phyloP scores from a whole-genome alignment of 306 rosid genomes.

The Rosa multiflora region DNA sequence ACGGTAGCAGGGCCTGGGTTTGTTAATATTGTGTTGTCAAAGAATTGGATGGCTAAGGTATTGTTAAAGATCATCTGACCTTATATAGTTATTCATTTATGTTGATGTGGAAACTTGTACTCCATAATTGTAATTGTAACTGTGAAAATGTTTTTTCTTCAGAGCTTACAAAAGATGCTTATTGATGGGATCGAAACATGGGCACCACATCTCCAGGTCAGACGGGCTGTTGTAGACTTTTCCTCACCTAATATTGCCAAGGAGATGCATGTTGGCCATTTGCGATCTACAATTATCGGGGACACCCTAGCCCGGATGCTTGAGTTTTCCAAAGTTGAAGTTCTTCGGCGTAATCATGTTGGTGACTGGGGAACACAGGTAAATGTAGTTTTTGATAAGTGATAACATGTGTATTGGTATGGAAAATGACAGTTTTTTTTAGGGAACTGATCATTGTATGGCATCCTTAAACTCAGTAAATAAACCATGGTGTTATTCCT shows the following conservation, averaged over 20 bases:
- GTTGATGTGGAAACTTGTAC: background rate
- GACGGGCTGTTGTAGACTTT: constrained; percentile 82
- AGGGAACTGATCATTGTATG: background rate
- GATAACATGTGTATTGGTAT: background rate
- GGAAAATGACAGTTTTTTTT: background rate
- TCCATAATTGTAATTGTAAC: background rate
- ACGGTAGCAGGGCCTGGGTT: constrained; percentile 53
- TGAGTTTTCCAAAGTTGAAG: constrained; percentile 77
- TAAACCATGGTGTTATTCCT: background rate
- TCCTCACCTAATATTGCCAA: constrained; percentile 95
- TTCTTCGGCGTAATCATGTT: constrained; percentile 85
- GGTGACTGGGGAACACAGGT: constrained; percentile 99
- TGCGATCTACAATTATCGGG: constrained; percentile 93
- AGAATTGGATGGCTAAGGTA: constrained; percentile 83
- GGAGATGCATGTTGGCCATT: constrained; percentile 99
- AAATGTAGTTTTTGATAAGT: constrained; percentile 20
- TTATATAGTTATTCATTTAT: background rate
- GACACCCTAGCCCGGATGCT: constrained; percentile 87
- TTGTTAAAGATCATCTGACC: background rate
- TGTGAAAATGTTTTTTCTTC: constrained; percentile 34
- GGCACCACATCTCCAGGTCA: constrained; percentile 71
- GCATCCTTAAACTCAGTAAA: background rate
- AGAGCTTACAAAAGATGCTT: constrained; percentile 74
- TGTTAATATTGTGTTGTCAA: constrained; percentile 53
- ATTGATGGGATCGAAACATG: constrained; percentile 72